These are phyloP conservation scores for Oryza punctata DNA, from an alignment of 176 grass and related monocot species.

Conservation along the genomic window DNA sequence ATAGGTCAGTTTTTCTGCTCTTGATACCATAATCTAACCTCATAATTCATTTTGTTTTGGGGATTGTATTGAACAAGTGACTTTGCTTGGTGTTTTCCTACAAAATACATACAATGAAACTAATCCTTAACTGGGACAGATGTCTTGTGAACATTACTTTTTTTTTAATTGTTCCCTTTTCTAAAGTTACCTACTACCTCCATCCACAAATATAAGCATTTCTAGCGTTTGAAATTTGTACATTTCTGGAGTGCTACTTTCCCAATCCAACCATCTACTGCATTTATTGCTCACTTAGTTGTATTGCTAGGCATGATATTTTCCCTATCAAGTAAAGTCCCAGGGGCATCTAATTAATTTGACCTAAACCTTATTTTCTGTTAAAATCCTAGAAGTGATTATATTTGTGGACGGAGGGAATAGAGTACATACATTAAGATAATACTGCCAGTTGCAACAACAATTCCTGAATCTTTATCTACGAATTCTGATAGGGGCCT, in stretches of 20 bases:
- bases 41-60: not conserved
- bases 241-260: no score
- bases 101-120: not conserved
- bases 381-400: not conserved
- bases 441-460: not conserved
- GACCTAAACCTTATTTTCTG: no score
- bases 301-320: no score
- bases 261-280: no score
- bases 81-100: not conserved
- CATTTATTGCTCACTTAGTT: no score
- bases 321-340: no score
- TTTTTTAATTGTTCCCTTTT: not conserved
- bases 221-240: no score
- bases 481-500: not conserved
- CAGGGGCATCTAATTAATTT: no score
- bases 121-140: not conserved
- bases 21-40: not conserved
- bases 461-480: not conserved
- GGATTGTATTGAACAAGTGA: not conserved
- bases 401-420: no score
- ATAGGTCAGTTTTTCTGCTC: conserved; percentile 20
- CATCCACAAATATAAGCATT: no score
- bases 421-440: not conserved
- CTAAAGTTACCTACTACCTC: no score
- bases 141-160: not conserved